A percentile compares a stretch with the other conserved stretches of the same genome.
These are phyloP conservation scores for Cyclotella kingstonii DNA, from an alignment of 108 stramenopile species.

Conservation along the genomic window DNA sequence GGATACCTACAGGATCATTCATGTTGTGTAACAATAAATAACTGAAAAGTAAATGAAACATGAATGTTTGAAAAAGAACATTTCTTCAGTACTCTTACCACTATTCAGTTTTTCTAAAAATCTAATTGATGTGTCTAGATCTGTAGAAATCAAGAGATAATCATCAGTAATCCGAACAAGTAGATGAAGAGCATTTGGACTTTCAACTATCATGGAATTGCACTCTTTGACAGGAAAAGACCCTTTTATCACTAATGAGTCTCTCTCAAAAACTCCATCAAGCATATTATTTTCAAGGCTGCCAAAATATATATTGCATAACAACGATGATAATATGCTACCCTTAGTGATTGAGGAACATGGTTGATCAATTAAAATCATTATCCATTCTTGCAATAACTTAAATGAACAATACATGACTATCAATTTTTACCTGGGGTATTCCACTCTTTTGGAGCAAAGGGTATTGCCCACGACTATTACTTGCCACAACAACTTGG, in stretches of 20 bases:
- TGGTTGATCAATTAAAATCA: background rate
- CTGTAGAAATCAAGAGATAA: slow-evolving; percentile 73
- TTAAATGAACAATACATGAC: background rate
- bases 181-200: slow-evolving; percentile 26
- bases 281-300: slow-evolving; percentile 68
- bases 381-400: too few species aligned
- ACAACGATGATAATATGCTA: slow-evolving; percentile 78
- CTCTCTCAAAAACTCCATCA: slow-evolving; percentile 41
- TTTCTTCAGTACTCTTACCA: too few species aligned
- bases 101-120: slow-evolving; percentile 61
- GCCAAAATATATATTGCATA: slow-evolving; percentile 94
- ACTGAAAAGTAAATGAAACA: background rate
- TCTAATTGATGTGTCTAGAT: slow-evolving; percentile 19
- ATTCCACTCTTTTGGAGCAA: slow-evolving; percentile 74
- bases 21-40: background rate
- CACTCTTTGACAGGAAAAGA: slow-evolving; percentile 3
- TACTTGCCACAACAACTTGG: slow-evolving; percentile 60
- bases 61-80: too few species aligned
- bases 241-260: slow-evolving; percentile 19
- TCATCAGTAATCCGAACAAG: slow-evolving; percentile 81
- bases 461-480: slow-evolving; percentile 46
- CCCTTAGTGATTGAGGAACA: slow-evolving; percentile 57
- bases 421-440: slow-evolving; percentile 55
- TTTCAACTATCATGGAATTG: slow-evolving; percentile 11
- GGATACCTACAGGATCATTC: slow-evolving; percentile 22